Percentiles rank a stretch among this genome's conserved stretches.
Conservation (phyloP, 2,329 filamentous ascomycete genomes). For the Xylariaceae sp. region DNA sequence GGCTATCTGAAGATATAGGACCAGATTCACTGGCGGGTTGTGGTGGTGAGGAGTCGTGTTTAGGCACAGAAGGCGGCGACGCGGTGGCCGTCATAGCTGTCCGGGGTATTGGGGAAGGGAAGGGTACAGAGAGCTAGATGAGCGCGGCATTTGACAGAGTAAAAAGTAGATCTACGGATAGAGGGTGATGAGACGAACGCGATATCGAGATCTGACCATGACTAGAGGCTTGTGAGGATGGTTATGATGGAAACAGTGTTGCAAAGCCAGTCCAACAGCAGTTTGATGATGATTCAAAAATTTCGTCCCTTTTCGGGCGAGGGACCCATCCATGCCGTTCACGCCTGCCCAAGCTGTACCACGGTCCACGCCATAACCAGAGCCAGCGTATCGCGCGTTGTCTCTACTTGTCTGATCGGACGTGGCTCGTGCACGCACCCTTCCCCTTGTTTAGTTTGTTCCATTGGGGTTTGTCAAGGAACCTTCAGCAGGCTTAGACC, state of each 20-base stretch:
- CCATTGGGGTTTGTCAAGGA: no score
- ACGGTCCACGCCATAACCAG: no score
- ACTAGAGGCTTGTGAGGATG: conserved; percentile 44
- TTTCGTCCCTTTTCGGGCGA: conserved; percentile 21
- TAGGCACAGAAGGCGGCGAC: conserved; percentile 46
- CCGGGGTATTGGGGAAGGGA: conserved; percentile 36
- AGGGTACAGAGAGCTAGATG: conserved; percentile 50
- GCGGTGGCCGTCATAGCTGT: conserved; percentile 58
- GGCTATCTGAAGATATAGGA: conserved; percentile 4
- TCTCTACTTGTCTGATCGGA: neutral
- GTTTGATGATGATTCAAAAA: conserved; percentile 35
- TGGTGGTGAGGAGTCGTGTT: conserved; percentile 23
- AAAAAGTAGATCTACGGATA: conserved; percentile 54
- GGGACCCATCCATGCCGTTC: no score
- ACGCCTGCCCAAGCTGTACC: no score
- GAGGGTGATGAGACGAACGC: conserved; percentile 36
- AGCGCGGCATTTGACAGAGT: conserved; percentile 53
- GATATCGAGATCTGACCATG: conserved; percentile 50
- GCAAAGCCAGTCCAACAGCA: conserved; percentile 44
- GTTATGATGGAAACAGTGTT: conserved; percentile 40
- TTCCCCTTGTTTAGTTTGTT: conserved; percentile 14
- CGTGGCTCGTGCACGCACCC: conserved; percentile 5
- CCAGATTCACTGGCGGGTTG: conserved; percentile 15
- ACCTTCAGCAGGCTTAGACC: no score
- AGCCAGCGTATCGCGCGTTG: no score